Base-by-base conservation (phyloP, 257 asterid species). In the Solanum chilense region DNA sequence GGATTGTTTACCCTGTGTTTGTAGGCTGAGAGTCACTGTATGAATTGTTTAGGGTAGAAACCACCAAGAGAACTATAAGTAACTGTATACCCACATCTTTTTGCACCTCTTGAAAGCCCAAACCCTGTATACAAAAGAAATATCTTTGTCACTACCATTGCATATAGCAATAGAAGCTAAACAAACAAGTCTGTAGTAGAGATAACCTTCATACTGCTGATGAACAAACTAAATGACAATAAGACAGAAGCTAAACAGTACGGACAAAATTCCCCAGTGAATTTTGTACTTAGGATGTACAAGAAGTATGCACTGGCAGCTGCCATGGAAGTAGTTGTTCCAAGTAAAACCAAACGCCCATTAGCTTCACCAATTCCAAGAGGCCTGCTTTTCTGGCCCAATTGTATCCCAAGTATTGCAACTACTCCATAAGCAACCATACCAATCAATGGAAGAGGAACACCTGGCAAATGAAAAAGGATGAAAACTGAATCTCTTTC, bases 361-460 rank as follows among this genome's bases (percentile, higher is more conserved):
- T 92, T 88, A 69, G 91, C 89, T 94, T 89, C 92, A 86, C 87
- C 92, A 82, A 92, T 84, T 83, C 82, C 92, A 84, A 91, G 84
- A 62, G 92, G 91, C 85, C 64, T 88, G 76, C 86, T 84, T 88
- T 91, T 92, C 74, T 91, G 90, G 87, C 93, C 90, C 89, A 94
- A 87, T 82, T 93, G 94, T 82, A 95, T 80, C 85, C 98, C 94
- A 85, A 95, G 92, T 74, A 82, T 12, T 35, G 98, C 90, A 85
- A 95, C 98, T 86, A 93, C 85, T 83, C 99, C 99, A 89, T 97
- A 97, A 33, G 99, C 94, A 88, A 94, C 86, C 98, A 97, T 93
- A 90, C 99, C 99, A 86, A 95, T 85, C 88, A 97, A 89, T 74
- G 99, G 94, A 88, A 97, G 96, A 85, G 99, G 99, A 88, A 97